A percentile compares a stretch with the other conserved stretches of the same genome.
Conservation (phyloP, 345 rosid species). For the Lagerstroemia speciosa region DNA sequence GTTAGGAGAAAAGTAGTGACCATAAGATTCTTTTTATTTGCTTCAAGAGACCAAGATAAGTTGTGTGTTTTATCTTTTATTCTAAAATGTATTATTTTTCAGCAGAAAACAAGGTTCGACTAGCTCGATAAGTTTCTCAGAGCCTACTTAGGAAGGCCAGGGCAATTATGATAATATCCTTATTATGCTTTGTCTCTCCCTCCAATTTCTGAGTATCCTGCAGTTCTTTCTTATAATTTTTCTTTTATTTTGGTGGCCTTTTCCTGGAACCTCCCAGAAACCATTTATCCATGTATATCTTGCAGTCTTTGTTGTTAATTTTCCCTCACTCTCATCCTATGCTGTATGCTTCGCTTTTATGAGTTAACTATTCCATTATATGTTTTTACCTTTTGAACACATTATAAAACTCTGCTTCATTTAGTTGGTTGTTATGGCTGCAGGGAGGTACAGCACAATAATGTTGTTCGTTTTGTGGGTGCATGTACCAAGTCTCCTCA, state of each 20-base stretch:
- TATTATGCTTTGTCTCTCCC: too few species aligned
- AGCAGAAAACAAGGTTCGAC: background rate
- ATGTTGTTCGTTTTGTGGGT: slow-evolving; percentile 64
- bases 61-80: background rate
- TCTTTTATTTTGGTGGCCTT: background rate
- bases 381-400: background rate
- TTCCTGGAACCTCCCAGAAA: background rate
- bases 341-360: background rate
- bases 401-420: background rate
- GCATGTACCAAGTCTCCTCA: slow-evolving; percentile 51
- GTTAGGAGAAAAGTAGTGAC: background rate
- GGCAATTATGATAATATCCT: too few species aligned
- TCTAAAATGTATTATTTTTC: background rate
- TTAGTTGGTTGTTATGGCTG: slow-evolving; percentile 11
- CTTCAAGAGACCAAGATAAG: background rate
- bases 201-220: background rate
- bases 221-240: background rate
- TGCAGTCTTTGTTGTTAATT: background rate
- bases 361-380: background rate
- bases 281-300: background rate
- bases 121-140: background rate
- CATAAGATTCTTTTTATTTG: background rate
- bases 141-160: too few species aligned
- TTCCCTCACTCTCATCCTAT: background rate
- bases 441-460: slow-evolving; percentile 57